phyloP scores from a whole-genome alignment of 805 yeast genomes.

The Metschnikowia continentalis region DNA sequence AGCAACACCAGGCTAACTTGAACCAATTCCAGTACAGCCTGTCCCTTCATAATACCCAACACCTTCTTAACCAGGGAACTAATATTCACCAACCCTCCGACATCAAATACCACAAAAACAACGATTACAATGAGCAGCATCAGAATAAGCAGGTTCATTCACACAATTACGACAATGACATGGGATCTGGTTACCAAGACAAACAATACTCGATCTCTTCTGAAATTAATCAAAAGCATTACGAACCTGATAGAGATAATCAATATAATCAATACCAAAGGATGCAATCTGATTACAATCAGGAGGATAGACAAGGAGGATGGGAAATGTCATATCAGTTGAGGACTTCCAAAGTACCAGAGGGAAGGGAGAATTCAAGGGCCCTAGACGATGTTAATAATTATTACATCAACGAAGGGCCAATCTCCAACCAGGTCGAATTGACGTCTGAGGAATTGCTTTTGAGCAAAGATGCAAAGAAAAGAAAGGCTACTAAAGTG shows the following conservation, averaged over 20 bases:
- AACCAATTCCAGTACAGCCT: background rate
- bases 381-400: background rate
- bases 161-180: background rate
- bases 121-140: background rate
- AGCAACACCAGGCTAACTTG: background rate
- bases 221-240: background rate
- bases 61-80: background rate
- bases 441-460: background rate
- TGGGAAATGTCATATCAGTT: background rate
- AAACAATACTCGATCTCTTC: background rate
- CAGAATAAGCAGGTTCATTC: background rate
- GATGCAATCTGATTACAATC: background rate
- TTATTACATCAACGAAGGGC: background rate
- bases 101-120: background rate
- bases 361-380: background rate
- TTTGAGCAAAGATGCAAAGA: slow-evolving; percentile 12
- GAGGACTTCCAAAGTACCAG: background rate
- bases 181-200: background rate
- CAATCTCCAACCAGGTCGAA: background rate
- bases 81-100: background rate
- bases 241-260: background rate
- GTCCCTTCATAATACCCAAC: background rate
- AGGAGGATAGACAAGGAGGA: slow-evolving; percentile 1
- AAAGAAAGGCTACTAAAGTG: slow-evolving; percentile 32
- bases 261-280: background rate